Percentiles rank a stretch among this genome's conserved stretches.
Evolutionary conservation across 345 rosid genomes (phyloP).

Genomic region (Iberis pinnata): DNA sequence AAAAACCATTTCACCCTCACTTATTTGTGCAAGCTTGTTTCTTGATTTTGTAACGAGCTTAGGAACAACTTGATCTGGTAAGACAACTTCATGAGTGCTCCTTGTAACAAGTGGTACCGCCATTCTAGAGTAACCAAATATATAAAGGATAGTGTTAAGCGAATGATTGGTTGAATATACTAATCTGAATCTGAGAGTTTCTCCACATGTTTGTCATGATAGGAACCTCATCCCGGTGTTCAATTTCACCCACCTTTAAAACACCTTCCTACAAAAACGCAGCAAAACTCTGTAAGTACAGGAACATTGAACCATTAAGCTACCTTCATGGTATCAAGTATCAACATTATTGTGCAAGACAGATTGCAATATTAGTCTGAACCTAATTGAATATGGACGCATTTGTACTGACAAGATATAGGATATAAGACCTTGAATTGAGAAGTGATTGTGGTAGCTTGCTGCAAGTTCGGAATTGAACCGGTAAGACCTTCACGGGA

Average conservation of each 20-base stretch:
- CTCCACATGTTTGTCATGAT: constrained; percentile 52
- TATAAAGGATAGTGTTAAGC: neutral
- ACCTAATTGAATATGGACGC: too few species aligned
- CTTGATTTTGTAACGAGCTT: constrained; percentile 81
- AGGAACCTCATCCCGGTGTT: constrained; percentile 6
- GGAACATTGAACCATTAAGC: neutral
- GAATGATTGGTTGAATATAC: too few species aligned
- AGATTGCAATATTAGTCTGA: neutral
- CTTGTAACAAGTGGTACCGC: constrained; percentile 79
- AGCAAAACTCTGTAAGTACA: constrained; percentile 2
- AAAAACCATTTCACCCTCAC: constrained; percentile 58
- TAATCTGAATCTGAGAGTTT: neutral
- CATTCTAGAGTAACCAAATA: constrained; percentile 32
- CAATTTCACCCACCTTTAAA: neutral
- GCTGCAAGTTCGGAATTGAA: constrained; percentile 27
- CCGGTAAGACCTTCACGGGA: constrained; percentile 43
- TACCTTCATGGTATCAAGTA: constrained; percentile 1
- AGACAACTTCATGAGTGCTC: constrained; percentile 78
- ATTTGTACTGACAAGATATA: constrained; percentile 7
- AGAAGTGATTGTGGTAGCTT: constrained; percentile 33
- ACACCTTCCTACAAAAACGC: constrained; percentile 47
- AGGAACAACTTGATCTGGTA: constrained; percentile 80
- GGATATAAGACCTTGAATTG: constrained; percentile 48
- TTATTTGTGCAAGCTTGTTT: constrained; percentile 83
- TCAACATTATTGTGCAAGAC: neutral